Evolutionary conservation across 2,329 filamentous ascomycete genomes (phyloP), one percentile per base, ranked within the genome.

Genomic region (Colletotrichum tofieldiae): DNA sequence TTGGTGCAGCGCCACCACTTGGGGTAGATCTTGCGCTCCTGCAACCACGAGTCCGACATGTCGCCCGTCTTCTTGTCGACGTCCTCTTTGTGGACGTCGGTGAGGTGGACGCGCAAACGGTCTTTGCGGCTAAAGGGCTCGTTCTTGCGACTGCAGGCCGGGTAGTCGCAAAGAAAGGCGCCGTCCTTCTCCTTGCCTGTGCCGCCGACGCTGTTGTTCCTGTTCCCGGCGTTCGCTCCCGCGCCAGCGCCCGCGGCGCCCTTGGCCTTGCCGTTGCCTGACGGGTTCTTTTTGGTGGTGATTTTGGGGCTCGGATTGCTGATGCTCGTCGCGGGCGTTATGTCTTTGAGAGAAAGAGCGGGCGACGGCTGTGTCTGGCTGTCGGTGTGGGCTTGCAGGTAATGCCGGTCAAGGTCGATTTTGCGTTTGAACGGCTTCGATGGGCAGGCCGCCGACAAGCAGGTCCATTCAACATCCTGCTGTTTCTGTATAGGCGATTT

Each of bases 91-190:
- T 91, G 89, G 71, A 82, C 88, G 45, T 87, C 84, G 35, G 88
- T 84, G 43, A 89, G 82, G 76, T 91, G 89, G 67, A 89, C 87
- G 45, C 88, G 84, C 76, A 85, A 88, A 77, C 90, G 89, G 74
- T 91, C 89, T 43, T 86, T 84, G 43, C 89, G 84, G 75, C 83
- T 82, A 76, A 90, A 90, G 1, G 87, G 84, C 1, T 83, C 79
- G 7, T 77, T 77, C 49, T 79, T 80, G 9, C 89, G 85, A 29
- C 77, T 72, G 77, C 89, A 90, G 49, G 78, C 80, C 29, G 80
- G 78, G 75, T 89, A 89, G 81, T 90, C 88, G 78, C 89, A 91
- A 26, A 51, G 37, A 51, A 77, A 79, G 75, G 82, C 87, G 11
- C 81, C 78, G 14, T 83, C 80, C 75, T 86, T 87, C 52, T 83